A percentile compares a stretch with the other conserved stretches of the same genome.
Conservation (phyloP, 2,329 filamentous ascomycete species). For the Ceratocystis smalleyi region DNA sequence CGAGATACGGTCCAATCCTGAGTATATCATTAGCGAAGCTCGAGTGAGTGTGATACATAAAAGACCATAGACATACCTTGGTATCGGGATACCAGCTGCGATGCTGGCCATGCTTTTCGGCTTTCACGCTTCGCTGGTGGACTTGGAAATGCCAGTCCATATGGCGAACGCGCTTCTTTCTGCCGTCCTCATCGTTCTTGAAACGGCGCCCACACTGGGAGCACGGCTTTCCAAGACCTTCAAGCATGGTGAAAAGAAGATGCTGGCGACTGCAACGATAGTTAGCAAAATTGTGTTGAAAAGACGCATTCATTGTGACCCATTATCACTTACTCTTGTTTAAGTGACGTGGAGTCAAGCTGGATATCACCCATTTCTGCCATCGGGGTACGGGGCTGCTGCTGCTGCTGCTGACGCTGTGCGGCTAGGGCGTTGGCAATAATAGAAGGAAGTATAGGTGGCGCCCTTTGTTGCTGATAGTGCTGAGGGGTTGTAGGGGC, state of each 20-base stretch:
- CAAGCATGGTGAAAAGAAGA: conserved; percentile 59
- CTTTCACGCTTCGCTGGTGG: conserved; percentile 75
- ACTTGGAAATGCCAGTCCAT: conserved; percentile 98
- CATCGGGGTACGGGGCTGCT: conserved; percentile 15
- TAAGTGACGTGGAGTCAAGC: conserved; percentile 53
- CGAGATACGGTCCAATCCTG: conserved; percentile 82
- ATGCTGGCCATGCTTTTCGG: conserved; percentile 71
- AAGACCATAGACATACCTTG: conserved; percentile 39
- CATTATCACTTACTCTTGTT: conserved; percentile 42
- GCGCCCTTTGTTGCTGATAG: conserved; percentile 21
- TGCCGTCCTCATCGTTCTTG: conserved; percentile 57
- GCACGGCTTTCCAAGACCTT: conserved; percentile 71
- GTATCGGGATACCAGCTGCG: conserved; percentile 92
- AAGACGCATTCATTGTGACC: too few relatives aligned
- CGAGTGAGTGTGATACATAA: conserved; percentile 1
- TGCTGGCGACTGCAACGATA: conserved; percentile 25
- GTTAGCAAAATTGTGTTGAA: not conserved
- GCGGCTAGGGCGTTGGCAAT: conserved; percentile 26
- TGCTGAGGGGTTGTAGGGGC: conserved; percentile 5
- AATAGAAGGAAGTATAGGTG: conserved; percentile 20
- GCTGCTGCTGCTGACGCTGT: conserved; percentile 14
- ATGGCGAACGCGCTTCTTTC: conserved; percentile 73
- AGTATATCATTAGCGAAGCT: conserved; percentile 21
- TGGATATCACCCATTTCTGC: conserved; percentile 23
- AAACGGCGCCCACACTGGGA: conserved; percentile 86